phyloP scores from a whole-genome alignment of 176 grass and related monocot species.

The Juncus effusus region DNA sequence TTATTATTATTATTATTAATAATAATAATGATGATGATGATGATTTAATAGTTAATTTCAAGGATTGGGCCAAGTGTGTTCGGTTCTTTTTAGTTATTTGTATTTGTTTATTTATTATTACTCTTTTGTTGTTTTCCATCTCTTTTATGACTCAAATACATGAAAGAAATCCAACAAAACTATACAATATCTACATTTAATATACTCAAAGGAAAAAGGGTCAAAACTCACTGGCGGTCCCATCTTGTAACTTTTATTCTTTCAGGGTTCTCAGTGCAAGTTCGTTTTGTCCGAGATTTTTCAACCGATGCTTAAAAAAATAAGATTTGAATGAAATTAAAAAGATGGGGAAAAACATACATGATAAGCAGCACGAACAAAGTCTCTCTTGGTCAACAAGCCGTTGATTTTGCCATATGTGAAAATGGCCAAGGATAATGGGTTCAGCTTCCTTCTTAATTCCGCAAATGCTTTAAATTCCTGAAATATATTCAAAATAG shows the following conservation, averaged over 20 bases:
- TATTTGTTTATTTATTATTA: no score
- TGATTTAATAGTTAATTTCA: background rate
- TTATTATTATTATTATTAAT: background rate
- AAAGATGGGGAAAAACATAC: constrained; percentile 40
- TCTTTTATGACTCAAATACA: no score
- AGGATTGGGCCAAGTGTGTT: no score
- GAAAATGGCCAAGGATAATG: constrained; percentile 65
- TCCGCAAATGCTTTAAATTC: constrained; percentile 88
- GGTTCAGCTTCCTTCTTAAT: constrained; percentile 64
- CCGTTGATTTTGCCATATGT: constrained; percentile 77
- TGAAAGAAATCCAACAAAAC: no score
- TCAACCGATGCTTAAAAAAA: background rate
- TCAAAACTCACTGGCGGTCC: background rate
- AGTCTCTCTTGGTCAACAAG: constrained; percentile 75
- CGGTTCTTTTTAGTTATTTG: no score
- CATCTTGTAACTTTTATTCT: no score
- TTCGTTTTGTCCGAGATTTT: background rate
- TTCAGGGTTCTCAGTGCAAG: background rate
- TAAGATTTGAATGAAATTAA: background rate
- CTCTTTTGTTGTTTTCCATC: no score
- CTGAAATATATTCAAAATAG: constrained; percentile 27
- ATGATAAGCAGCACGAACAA: constrained; percentile 64
- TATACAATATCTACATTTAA: no score
- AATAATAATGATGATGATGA: background rate
- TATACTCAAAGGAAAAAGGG: background rate